Base-by-base conservation (phyloP, 73 alveolate genomes). In the Uronychia binucleata region DNA sequence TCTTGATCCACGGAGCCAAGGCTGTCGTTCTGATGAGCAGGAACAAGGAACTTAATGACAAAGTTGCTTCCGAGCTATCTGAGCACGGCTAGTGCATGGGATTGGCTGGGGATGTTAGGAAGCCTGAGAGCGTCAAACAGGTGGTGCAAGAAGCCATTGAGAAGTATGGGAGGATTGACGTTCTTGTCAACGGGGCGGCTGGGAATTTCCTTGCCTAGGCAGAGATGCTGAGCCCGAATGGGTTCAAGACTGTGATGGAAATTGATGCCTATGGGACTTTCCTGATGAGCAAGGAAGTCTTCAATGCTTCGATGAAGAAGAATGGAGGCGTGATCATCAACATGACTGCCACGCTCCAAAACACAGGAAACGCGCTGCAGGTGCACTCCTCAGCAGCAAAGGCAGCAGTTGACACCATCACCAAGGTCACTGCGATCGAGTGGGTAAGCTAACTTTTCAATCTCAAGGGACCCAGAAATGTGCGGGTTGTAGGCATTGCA, bases 161-260 rank as follows among this genome's bases (percentile, higher is more conserved):
- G 30, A 82, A 78, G 33, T 88, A 79, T 74, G 97, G 97, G 31
- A 59, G 88, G 81, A 91, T 96, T 33, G 99, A 96, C 75, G 79
- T 96, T 27, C 91, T 96, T 1, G 94, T 96, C 32, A 96, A 96
- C 81, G 97, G 98, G 25, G 99, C 99, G 34, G 99, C 99, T 33
- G 99, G 99, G 58, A 96, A 96, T 85, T 96, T 96, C 92, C 80
- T 96, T 30, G 96, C 92, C 26, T 95, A 97, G 14, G 93, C 96
- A 31, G 97, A 88, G 59, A 84, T 81, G 67, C 79, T 96, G 87
- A 84, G 95, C 32, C 82, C 93, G 13, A 96, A 96, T 81, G 99
- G 98, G 0, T 96, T 96, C 78, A 94, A 86, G 79, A 88, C 98
- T 32, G 99, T 96, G 8, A 75, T 94, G 86, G 99, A 96, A 58